Percentiles rank a stretch among this genome's conserved stretches.
Conservation (phyloP, 1,284 basidiomycete genomes). For the Tausonia pullulans region DNA sequence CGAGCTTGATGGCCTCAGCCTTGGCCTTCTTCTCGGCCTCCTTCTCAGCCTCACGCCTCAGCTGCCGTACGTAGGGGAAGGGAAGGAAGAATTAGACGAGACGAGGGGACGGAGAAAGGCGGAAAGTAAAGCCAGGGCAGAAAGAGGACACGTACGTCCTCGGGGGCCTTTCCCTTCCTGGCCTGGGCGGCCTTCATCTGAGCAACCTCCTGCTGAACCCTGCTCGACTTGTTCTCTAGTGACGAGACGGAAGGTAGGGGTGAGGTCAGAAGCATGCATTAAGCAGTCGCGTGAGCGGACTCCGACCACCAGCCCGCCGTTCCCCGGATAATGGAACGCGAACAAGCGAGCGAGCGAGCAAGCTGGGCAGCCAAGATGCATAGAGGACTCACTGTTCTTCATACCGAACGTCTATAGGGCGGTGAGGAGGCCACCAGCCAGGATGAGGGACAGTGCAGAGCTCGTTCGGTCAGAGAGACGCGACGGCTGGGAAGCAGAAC, state of each 20-base stretch:
- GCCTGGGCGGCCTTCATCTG: constrained; percentile 60
- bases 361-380: background rate
- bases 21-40: constrained; percentile 64
- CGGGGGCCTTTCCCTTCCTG: constrained; percentile 64
- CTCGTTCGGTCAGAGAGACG: constrained; percentile 23
- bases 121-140: background rate
- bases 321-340: too few species aligned
- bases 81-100: background rate
- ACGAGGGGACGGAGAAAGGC: background rate
- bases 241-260: constrained; percentile 4
- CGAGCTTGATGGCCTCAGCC: constrained; percentile 67
- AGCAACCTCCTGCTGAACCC: constrained; percentile 76
- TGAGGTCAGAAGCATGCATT: background rate
- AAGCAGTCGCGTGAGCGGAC: background rate
- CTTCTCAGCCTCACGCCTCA: constrained; percentile 78
- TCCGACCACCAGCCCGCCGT: too few species aligned
- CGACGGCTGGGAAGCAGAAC: constrained; percentile 14
- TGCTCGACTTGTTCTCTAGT: constrained; percentile 83
- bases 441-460: constrained; percentile 20
- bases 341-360: background rate
- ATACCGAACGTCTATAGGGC: constrained; percentile 61
- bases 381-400: constrained; percentile 51
- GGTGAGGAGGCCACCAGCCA: too few species aligned
- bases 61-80: constrained; percentile 19
- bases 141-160: constrained; percentile 33